Base-by-base conservation (phyloP, 75 land plant genomes). In the Cunninghamia lanceolata region DNA sequence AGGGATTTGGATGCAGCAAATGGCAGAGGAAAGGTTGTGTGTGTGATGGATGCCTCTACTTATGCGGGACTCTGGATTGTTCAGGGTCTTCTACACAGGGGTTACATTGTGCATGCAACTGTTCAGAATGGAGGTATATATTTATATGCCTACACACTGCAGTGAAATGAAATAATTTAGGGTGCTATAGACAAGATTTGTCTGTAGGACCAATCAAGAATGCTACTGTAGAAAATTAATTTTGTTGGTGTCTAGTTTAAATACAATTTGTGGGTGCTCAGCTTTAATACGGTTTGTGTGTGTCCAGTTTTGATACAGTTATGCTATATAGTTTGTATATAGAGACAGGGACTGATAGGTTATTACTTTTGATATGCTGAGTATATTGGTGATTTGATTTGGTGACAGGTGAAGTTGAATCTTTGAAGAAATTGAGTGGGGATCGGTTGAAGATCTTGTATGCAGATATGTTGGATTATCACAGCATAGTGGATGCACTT, bases 391-490 rank as follows among this genome's bases (percentile, higher is more conserved):
- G 63, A 3, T 56, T 63, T 63, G 1, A 1, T 21, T 47, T 54
- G 63, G 40, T 32, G 84, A 40, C 10, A 52, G 42, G 25, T 17
- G 84, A 83, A 8, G 84, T 53, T 83, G 84, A 83, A 35, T 54
- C 84, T 34, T 46, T 83, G 0, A 19, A 10, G 47, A 83, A 83
- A 52, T 16, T 83, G 84, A 30, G 34, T 2, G 90, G 84, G 71
- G 90, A 88, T 71, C 82, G 93, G 43, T 19, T 96, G 90, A 89
- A 87, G 83, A 82, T 96, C 2, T 88, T 92, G 82, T 85, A 86
- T 9, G 89, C 90, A 0, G 96, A 96, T 68, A 91, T 92, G 3
- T 90, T 96, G 46, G 95, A 93, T 88, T 96, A 95, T 81, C 91
- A 89, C 66, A 94, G 96, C 86, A 89, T 96, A 9, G 76, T 89